Percentiles rank a stretch among this genome's conserved stretches.
Conservation (phyloP, 2,329 filamentous ascomycete genomes). For the Penicillium thymicola region DNA sequence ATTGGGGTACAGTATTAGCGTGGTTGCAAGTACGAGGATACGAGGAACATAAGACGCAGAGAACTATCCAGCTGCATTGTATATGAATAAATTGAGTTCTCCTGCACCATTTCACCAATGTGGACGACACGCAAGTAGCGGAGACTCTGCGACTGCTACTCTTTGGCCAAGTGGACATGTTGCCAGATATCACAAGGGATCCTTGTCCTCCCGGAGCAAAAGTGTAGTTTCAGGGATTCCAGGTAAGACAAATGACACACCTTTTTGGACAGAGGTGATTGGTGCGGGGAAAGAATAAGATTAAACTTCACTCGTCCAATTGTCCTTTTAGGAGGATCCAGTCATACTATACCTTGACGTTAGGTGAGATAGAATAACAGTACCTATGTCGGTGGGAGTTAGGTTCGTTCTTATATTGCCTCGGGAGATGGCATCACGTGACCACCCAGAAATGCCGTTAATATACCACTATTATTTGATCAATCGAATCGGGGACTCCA, state of each 20-base stretch:
- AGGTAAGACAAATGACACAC: background rate
- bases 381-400: too few relatives aligned
- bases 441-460: too few relatives aligned
- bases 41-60: background rate
- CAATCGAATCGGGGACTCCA: too few relatives aligned
- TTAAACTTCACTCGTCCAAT: background rate
- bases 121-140: background rate
- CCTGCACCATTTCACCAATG: background rate
- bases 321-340: background rate
- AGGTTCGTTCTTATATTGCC: background rate
- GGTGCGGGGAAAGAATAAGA: background rate
- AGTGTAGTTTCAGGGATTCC: background rate
- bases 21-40: background rate
- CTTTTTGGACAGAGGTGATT: background rate
- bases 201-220: background rate
- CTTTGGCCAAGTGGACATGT: background rate
- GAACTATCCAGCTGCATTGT: background rate
- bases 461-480: background rate
- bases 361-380: background rate
- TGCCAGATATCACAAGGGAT: background rate
- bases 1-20: background rate
- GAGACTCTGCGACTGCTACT: background rate
- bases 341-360: background rate
- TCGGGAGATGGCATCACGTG: background rate
- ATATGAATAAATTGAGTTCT: conserved; percentile 6